These are phyloP conservation scores for Fusarium nelsonii DNA, from an alignment of 2,329 filamentous ascomycete genomes.

Conservation along the genomic window DNA sequence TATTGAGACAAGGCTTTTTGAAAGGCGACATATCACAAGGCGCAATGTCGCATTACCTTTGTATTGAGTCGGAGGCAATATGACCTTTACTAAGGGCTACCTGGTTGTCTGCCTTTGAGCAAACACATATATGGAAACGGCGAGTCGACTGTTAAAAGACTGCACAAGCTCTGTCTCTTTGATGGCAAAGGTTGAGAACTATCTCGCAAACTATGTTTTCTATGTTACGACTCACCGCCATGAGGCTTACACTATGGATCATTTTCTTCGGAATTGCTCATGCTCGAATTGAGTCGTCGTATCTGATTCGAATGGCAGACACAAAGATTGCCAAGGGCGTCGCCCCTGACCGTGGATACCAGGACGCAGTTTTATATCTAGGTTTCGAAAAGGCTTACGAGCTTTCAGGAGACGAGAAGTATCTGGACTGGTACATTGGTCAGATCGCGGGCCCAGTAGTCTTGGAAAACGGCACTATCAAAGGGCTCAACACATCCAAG, in stretches of 20 bases:
- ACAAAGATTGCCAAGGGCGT: slow-evolving; percentile 60
- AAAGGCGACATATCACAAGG: slow-evolving; percentile 9
- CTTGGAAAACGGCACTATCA: slow-evolving; percentile 59
- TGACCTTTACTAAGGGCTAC: neutral
- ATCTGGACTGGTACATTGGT: slow-evolving; percentile 57
- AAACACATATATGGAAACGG: neutral
- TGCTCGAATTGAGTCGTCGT: neutral
- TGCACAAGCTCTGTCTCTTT: accelerated
- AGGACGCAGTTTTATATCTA: slow-evolving; percentile 60
- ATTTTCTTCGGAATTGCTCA: neutral
- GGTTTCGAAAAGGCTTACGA: slow-evolving; percentile 61
- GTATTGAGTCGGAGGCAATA: accelerated
- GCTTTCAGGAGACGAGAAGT: slow-evolving; percentile 56
- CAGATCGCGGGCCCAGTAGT: slow-evolving; percentile 61
- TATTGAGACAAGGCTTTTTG: neutral
- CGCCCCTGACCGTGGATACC: slow-evolving; percentile 56
- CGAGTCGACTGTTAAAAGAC: accelerated
- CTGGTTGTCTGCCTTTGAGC: too few species aligned
- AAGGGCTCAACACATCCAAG: slow-evolving; percentile 58
- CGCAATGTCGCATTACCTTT: neutral
- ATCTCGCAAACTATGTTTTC: neutral
- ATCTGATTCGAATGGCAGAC: slow-evolving; percentile 55
- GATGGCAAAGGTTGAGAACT: accelerated
- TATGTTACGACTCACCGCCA: accelerated
- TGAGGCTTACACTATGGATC: accelerated